Percentiles rank a stretch among this genome's conserved stretches.
Evolutionary conservation across 768 basidiomycete species (phyloP).

Genomic region (Antrodiella citrinella): DNA sequence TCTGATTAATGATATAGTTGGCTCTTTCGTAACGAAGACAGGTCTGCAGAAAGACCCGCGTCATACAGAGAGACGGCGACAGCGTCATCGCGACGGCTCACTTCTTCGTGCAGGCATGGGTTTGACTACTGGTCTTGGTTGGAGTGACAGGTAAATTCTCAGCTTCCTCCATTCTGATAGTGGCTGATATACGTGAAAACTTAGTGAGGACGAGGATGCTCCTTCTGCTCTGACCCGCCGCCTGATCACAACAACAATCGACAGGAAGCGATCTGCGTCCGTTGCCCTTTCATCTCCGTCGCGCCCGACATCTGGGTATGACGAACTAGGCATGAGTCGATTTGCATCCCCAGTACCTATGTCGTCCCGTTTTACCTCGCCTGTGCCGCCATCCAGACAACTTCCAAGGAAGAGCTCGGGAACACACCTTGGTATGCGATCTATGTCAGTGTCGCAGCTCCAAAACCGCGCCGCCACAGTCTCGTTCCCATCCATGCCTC

Average conservation of each 20-base stretch:
- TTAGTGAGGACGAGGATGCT: slow-evolving; percentile 34
- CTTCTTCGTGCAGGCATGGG: slow-evolving; percentile 31
- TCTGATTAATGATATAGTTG: slow-evolving; percentile 9
- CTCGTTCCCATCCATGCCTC: not conserved
- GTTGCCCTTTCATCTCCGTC: not conserved
- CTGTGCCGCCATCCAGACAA: not conserved
- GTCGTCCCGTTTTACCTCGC: slow-evolving; percentile 1
- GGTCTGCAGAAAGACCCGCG: slow-evolving; percentile 28
- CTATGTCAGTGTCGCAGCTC: slow-evolving; percentile 4
- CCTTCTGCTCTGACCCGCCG: slow-evolving; percentile 30
- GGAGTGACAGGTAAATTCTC: slow-evolving; percentile 30
- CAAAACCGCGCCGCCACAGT: not conserved
- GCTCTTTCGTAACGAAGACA: slow-evolving; percentile 22
- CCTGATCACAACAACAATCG: slow-evolving; percentile 24
- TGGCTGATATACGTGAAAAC: not conserved
- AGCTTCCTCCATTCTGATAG: not conserved
- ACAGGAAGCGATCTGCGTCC: slow-evolving; percentile 15
- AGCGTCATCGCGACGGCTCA: slow-evolving; percentile 29
- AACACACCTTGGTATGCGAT: slow-evolving; percentile 4
- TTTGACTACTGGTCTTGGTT: slow-evolving; percentile 33
- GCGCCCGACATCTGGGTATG: slow-evolving; percentile 1
- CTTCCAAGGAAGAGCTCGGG: not conserved
- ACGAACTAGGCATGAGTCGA: not conserved
- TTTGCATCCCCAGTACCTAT: slow-evolving; percentile 4
- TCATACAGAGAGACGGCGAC: slow-evolving; percentile 26